Conservation (phyloP, 192 early-diverging fungal genomes). For the Cladochytrium replicatum region DNA sequence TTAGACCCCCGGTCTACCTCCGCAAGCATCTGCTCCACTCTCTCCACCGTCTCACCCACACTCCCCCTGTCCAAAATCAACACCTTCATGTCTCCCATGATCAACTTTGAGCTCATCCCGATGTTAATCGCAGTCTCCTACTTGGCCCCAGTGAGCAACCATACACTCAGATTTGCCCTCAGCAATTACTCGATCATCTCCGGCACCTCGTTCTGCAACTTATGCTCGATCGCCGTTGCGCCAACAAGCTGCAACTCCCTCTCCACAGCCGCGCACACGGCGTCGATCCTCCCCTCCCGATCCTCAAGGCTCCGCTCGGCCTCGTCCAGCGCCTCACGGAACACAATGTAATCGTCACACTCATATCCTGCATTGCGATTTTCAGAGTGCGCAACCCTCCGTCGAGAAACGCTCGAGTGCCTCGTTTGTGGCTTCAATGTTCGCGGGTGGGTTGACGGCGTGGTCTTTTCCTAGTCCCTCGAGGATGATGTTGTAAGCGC, state of each 20-base stretch:
- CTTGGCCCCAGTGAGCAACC: conserved; percentile 56
- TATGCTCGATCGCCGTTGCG: conserved; percentile 51
- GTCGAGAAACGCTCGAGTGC: conserved; percentile 33
- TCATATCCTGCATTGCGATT: conserved; percentile 59
- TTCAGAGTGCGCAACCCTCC: conserved; percentile 72
- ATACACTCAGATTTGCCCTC: conserved; percentile 38
- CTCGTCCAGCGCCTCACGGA: conserved; percentile 54
- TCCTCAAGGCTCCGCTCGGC: conserved; percentile 59
- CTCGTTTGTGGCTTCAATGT: conserved; percentile 14
- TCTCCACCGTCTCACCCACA: conserved; percentile 8
- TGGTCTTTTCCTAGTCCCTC: conserved; percentile 40
- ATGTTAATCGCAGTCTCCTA: conserved; percentile 57
- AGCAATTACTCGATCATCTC: conserved; percentile 50
- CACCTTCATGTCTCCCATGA: conserved; percentile 32
- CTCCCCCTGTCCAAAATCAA: conserved; percentile 25
- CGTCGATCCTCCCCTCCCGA: conserved; percentile 38
- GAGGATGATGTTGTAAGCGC: conserved; percentile 80
- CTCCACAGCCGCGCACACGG: conserved; percentile 35
- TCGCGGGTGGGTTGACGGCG: conserved; percentile 9
- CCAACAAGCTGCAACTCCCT: conserved; percentile 34
- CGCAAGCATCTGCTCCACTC: conserved; percentile 24
- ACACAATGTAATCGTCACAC: conserved; percentile 52
- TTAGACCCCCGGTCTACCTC: conserved; percentile 11
- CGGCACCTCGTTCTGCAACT: conserved; percentile 47
- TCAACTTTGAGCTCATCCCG: conserved; percentile 42